Base-by-base conservation (phyloP, 352 stramenopile species). In the Phytophthora chlamydospora region DNA sequence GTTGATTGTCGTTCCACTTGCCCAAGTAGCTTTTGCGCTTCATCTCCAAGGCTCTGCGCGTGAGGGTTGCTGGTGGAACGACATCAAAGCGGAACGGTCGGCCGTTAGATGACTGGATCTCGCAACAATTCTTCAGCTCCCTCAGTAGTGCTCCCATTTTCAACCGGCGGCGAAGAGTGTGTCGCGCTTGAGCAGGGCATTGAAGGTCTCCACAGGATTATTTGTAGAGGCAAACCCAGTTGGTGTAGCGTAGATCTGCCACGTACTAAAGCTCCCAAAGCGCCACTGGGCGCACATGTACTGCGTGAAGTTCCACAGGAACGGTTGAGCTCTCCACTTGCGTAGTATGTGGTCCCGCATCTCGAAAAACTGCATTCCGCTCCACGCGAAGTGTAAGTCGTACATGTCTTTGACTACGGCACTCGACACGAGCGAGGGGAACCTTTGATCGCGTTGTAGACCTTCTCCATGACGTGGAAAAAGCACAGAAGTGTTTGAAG, bases 151-250 rank as follows among this genome's bases (percentile, higher is more conserved):
- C 14, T 0, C 56, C 56, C 32, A 64, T 63, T 38, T 66, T 66
- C 0, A 53, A 16, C 0, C 58, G 35, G 7, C 35, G 32, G 3
- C 40, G 33, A 24, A 58, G 27, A 12, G 59, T 66, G 32, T 67
- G 33, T 63, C 59, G 0, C 32, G n/a, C 33, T 74, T 75, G 16
- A 71, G 45, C 2, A 59, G 27, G 0, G 50, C 53, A 31, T 66
- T 71, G 21, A 71, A 71, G 19, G 60, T 33, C 34, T 75, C 61
- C 1, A 42, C 39, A 0, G 61, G 51, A n/a, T 66, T 75, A 4
- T 63, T 71, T 0, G 52, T 66, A 8, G 56, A 63, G 1, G 57
- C 52, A 39, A 53, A 65, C 0, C 56, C 50, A 17, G 11, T 27
- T 0, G 44, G 27, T 0, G 56, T 68, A 6, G 34, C 32, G 45